A percentile compares a stretch with the other conserved stretches of the same genome.
Conservation (phyloP, 805 yeast genomes). For the Candida andamanensis region DNA sequence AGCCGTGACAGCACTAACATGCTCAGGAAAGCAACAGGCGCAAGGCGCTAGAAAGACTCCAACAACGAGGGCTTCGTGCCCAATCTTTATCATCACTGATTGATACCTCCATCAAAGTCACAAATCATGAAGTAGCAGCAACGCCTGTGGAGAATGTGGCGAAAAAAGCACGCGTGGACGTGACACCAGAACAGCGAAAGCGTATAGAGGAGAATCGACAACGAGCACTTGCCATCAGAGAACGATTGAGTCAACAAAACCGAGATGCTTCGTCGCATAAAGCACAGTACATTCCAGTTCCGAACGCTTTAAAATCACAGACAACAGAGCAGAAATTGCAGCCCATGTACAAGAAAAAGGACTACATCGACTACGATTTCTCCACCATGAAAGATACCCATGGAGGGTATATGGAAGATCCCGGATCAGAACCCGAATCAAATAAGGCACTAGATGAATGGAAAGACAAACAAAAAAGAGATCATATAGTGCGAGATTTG, state of each 20-base stretch:
- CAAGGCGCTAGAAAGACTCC: conserved; percentile 55
- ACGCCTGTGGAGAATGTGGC: background rate
- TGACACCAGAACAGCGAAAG: conserved; percentile 46
- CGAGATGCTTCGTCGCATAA: conserved; percentile 29
- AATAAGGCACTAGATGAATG: conserved; percentile 38
- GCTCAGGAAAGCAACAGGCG: conserved; percentile 60
- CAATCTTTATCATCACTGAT: conserved; percentile 4
- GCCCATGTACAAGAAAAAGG: conserved; percentile 48
- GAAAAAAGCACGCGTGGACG: conserved; percentile 14
- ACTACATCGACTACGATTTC: conserved; percentile 80
- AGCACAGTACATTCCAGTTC: conserved; percentile 9
- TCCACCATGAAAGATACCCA: conserved; percentile 83
- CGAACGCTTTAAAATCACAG: conserved; percentile 6
- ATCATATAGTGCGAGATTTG: conserved; percentile 41
- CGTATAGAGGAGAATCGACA: conserved; percentile 50
- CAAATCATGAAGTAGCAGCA: conserved; percentile 1
- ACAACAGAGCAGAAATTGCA: conserved; percentile 8
- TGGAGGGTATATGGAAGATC: conserved; percentile 71
- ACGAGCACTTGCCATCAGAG: conserved; percentile 45
- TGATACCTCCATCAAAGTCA: conserved; percentile 4
- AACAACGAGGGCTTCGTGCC: conserved; percentile 30
- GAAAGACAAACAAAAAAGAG: conserved; percentile 40
- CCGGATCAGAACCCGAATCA: conserved; percentile 9
- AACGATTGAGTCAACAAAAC: conserved; percentile 27
- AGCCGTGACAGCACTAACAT: too few species aligned